phyloP scores from a whole-genome alignment of 2,329 filamentous ascomycete genomes.

The Pyrenophora teres region DNA sequence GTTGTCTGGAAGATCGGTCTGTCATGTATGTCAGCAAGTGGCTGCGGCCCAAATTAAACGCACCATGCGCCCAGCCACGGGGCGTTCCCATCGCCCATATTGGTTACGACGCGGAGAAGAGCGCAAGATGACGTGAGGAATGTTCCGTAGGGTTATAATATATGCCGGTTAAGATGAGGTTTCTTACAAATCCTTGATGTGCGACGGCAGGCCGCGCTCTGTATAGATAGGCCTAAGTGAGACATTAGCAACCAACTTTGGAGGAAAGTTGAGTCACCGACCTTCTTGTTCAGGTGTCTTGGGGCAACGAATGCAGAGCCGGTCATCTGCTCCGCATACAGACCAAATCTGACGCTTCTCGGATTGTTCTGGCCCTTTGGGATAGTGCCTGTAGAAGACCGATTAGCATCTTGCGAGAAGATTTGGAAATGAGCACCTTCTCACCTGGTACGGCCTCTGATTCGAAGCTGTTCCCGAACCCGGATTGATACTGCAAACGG shows the following conservation, averaged over 20 bases:
- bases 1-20: slow-evolving; percentile 46
- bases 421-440: slow-evolving; percentile 1
- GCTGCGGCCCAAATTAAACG: neutral
- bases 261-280: neutral
- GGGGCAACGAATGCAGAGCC: slow-evolving; percentile 44
- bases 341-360: slow-evolving; percentile 41
- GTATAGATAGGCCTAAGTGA: slow-evolving; percentile 36
- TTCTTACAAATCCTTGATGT: slow-evolving; percentile 46
- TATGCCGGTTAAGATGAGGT: neutral
- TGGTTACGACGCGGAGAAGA: neutral
- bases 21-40: slow-evolving; percentile 29
- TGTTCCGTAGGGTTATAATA: neutral
- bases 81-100: neutral
- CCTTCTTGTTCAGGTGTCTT: slow-evolving; percentile 44
- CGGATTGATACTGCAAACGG: slow-evolving; percentile 56
- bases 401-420: slow-evolving; percentile 18
- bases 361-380: slow-evolving; percentile 54
- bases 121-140: slow-evolving; percentile 4
- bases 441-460: slow-evolving; percentile 53
- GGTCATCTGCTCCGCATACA: slow-evolving; percentile 48
- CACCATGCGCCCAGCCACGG: neutral
- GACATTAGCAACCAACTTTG: slow-evolving; percentile 7
- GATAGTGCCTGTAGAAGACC: slow-evolving; percentile 43
- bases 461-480: slow-evolving; percentile 59
- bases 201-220: slow-evolving; percentile 45